Evolutionary conservation across 2,329 filamentous ascomycete genomes (phyloP).

Genomic region (Calonectria fujianensis): DNA sequence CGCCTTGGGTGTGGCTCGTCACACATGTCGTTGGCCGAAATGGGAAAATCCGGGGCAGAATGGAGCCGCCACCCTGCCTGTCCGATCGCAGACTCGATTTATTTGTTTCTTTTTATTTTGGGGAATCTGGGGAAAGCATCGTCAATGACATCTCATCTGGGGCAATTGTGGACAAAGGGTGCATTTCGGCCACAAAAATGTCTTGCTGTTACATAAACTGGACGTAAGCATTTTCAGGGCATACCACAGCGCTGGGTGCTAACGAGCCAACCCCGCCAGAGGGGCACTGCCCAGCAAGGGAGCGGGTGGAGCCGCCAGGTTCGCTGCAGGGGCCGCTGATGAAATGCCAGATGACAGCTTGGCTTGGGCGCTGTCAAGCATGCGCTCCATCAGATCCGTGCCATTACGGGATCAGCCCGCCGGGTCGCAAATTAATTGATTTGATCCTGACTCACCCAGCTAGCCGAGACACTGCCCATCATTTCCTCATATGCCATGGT

Average conservation of each 20-base stretch:
- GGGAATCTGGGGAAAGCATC: constrained; percentile 17
- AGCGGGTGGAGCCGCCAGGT: constrained; percentile 2
- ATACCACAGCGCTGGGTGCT: neutral
- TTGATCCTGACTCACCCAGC: neutral
- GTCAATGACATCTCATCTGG: constrained; percentile 43
- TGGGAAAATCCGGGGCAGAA: constrained; percentile 36
- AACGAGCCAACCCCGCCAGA: constrained; percentile 7
- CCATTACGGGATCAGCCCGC: neutral
- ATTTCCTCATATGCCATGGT: neutral
- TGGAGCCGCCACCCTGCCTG: neutral
- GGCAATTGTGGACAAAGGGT: constrained; percentile 44
- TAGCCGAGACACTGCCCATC: constrained; percentile 8
- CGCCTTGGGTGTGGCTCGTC: neutral
- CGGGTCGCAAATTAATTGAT: constrained; percentile 5
- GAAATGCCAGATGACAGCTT: neutral
- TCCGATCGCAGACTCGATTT: neutral
- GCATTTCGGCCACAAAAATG: constrained; percentile 47
- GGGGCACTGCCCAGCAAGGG: neutral
- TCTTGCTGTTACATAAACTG: constrained; percentile 52
- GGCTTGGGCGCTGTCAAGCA: neutral
- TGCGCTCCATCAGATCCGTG: neutral
- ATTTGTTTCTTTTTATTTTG: neutral
- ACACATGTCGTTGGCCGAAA: neutral
- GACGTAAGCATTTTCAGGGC: constrained; percentile 49
- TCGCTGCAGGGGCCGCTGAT: neutral